These are phyloP conservation scores for Neonectria punicea DNA, from an alignment of 2,329 filamentous ascomycete genomes.

Conservation along the genomic window DNA sequence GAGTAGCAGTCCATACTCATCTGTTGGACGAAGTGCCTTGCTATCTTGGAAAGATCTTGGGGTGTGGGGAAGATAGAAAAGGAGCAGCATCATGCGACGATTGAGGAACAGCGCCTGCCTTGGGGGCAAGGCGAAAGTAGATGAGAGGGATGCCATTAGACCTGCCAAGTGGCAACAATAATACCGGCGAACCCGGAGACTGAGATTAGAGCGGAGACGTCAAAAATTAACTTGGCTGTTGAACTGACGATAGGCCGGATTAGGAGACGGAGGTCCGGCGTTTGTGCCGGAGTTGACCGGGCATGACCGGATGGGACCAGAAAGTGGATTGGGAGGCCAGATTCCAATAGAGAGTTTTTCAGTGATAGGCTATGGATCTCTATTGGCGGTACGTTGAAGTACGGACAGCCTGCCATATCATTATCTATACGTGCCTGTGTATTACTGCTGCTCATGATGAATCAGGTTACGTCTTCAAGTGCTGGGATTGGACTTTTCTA, in stretches of 20 bases:
- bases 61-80: slow-evolving; percentile 1
- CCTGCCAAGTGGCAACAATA: not conserved
- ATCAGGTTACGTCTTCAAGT: too few relatives aligned
- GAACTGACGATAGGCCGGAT: not conserved
- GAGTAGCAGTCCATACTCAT: not conserved
- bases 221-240: not conserved
- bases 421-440: too few relatives aligned
- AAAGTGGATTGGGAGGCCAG: not conserved
- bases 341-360: not conserved
- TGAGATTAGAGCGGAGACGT: not conserved
- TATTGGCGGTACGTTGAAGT: too few relatives aligned
- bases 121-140: not conserved
- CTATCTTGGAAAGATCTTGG: slow-evolving; percentile 8
- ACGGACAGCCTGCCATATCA: too few relatives aligned
- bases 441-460: too few relatives aligned
- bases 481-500: too few relatives aligned
- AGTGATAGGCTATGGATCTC: too few relatives aligned
- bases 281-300: not conserved
- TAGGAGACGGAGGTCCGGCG: not conserved
- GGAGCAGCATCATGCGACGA: slow-evolving; percentile 3
- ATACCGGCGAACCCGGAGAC: not conserved
- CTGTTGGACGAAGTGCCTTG: slow-evolving; percentile 12
- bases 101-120: not conserved
- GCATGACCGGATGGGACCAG: not conserved
- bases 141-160: not conserved